Evolutionary conservation across 345 rosid species (phyloP).

Genomic region (Eucalyptus paniculata): DNA sequence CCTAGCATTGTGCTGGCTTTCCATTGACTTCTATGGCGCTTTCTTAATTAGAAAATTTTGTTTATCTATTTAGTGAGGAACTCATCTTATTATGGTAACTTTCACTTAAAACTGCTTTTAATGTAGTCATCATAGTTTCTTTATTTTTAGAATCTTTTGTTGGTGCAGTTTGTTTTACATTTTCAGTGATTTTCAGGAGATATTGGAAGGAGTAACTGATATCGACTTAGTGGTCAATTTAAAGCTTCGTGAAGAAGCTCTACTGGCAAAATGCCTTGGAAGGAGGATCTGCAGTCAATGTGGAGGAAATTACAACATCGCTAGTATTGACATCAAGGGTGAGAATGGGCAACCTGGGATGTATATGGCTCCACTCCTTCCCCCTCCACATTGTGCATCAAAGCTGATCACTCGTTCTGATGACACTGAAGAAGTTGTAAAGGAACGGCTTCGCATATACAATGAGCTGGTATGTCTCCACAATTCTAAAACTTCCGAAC

Average conservation of each 20-base stretch:
- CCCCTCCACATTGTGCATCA: constrained; percentile 72
- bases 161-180: neutral
- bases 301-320: constrained; percentile 82
- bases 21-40: neutral
- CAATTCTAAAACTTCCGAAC: neutral
- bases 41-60: neutral
- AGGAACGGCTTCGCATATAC: constrained; percentile 73
- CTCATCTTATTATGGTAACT: neutral
- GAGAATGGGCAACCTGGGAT: constrained; percentile 67
- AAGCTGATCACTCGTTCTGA: constrained; percentile 87
- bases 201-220: constrained; percentile 77
- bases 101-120: neutral
- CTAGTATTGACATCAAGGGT: constrained; percentile 76
- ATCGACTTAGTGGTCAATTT: constrained; percentile 77
- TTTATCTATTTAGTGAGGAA: neutral
- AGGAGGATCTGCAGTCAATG: constrained; percentile 91
- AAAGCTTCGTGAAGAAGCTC: constrained; percentile 79
- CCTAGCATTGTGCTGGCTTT: neutral
- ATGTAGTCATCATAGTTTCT: neutral
- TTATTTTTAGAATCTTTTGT: neutral
- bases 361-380: constrained; percentile 94
- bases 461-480: constrained; percentile 39
- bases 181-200: constrained; percentile 39
- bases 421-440: constrained; percentile 89
- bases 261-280: constrained; percentile 91